Evolutionary conservation across 1,284 basidiomycete genomes (phyloP).

Genomic region (Sutorius eximius): DNA sequence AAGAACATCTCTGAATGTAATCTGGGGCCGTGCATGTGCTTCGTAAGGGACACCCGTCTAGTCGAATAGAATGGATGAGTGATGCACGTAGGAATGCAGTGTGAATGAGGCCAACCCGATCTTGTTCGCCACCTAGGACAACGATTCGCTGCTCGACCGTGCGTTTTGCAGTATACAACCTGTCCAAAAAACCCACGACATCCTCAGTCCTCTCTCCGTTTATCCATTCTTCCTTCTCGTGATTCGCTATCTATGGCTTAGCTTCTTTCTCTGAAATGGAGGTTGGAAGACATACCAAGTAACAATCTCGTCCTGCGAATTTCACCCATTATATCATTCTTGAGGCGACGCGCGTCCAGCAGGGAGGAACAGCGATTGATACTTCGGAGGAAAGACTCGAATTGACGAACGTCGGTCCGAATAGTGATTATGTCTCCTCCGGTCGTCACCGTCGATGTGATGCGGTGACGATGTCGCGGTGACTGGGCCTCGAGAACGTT

Average conservation of each 20-base stretch:
- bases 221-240: constrained; percentile 83
- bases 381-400: constrained; percentile 86
- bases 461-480: constrained; percentile 49
- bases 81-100: not conserved
- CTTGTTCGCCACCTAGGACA: constrained; percentile 71
- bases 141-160: constrained; percentile 85
- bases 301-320: constrained; percentile 74
- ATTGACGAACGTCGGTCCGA: constrained; percentile 75
- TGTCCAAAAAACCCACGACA: constrained; percentile 82
- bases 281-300: constrained; percentile 48
- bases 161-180: constrained; percentile 84
- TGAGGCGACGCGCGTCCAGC: constrained; percentile 84
- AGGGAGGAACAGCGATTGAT: constrained; percentile 81
- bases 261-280: not conserved
- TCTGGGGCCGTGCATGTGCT: constrained; percentile 39
- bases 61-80: constrained; percentile 18
- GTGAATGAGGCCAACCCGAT: constrained; percentile 44
- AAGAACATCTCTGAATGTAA: constrained; percentile 74
- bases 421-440: constrained; percentile 72
- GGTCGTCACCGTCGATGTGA: constrained; percentile 39
- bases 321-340: constrained; percentile 88
- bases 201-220: constrained; percentile 80
- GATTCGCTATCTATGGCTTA: constrained; percentile 54
- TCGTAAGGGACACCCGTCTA: constrained; percentile 42
- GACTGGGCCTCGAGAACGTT: constrained; percentile 80